Evolutionary conservation across 2,329 filamentous ascomycete genomes (phyloP).

Genomic region (Fusarium algeriense): DNA sequence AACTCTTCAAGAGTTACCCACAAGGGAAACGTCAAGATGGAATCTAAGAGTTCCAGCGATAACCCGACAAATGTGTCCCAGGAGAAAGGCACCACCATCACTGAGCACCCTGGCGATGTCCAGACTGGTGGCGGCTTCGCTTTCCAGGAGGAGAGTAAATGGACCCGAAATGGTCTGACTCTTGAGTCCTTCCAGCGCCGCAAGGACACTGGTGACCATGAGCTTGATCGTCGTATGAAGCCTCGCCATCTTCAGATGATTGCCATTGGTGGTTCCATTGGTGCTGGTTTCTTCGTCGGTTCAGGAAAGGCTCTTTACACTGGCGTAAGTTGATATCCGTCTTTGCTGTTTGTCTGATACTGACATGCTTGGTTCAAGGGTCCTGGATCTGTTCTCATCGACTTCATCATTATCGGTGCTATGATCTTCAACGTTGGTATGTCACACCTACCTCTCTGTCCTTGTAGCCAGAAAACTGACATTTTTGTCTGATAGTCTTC

Average conservation of each 20-base stretch:
- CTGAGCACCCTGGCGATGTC: constrained; percentile 35
- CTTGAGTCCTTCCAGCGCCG: constrained; percentile 44
- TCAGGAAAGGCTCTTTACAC: constrained; percentile 65
- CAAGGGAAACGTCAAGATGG: constrained; percentile 36
- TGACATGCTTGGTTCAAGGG: constrained; percentile 41
- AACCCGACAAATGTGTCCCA: constrained; percentile 40
- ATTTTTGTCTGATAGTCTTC: constrained; percentile 54
- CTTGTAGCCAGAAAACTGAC: constrained; percentile 11
- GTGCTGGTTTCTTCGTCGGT: constrained; percentile 73
- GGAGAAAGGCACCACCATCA: constrained; percentile 40
- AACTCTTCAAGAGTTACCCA: constrained; percentile 9
- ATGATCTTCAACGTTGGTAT: constrained; percentile 70
- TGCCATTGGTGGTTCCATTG: constrained; percentile 71
- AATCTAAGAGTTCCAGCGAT: constrained; percentile 35
- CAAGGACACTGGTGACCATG: constrained; percentile 30
- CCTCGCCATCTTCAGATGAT: constrained; percentile 72
- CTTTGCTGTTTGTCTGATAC: background rate
- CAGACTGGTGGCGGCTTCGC: constrained; percentile 34
- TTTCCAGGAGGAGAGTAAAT: constrained; percentile 38
- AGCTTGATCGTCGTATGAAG: constrained; percentile 64
- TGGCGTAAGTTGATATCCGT: constrained; percentile 52
- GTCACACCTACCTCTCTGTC: background rate
- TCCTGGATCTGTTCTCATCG: constrained; percentile 60
- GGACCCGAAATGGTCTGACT: constrained; percentile 46
- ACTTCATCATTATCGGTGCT: constrained; percentile 68